Percentiles rank a stretch among this genome's conserved stretches.
These are phyloP conservation scores for Volvariella volvacea DNA, from an alignment of 1,284 basidiomycete genomes.

Conservation along the genomic window DNA sequence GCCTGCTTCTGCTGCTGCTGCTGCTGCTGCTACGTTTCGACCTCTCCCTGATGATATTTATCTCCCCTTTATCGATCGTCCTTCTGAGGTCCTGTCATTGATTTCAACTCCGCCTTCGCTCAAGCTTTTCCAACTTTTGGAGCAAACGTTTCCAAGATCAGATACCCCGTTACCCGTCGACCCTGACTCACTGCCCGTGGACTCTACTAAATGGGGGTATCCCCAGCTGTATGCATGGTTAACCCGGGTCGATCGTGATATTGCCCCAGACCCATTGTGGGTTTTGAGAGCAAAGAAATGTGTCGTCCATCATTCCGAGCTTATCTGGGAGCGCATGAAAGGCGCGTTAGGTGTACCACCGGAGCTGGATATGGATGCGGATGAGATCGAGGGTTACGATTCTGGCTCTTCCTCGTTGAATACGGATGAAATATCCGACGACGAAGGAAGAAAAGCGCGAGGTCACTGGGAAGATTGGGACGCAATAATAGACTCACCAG, in stretches of 20 bases:
- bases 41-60: slow-evolving; percentile 62
- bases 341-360: slow-evolving; percentile 72
- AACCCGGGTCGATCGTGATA: slow-evolving; percentile 49
- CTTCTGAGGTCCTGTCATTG: slow-evolving; percentile 56
- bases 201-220: slow-evolving; percentile 55
- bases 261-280: slow-evolving; percentile 58
- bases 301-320: slow-evolving; percentile 62
- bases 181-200: slow-evolving; percentile 22
- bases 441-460: slow-evolving; percentile 25
- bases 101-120: slow-evolving; percentile 55
- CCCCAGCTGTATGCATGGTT: slow-evolving; percentile 54
- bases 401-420: slow-evolving; percentile 10
- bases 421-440: slow-evolving; percentile 30
- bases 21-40: slow-evolving; percentile 53
- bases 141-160: slow-evolving; percentile 52
- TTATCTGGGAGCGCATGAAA: slow-evolving; percentile 79
- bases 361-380: slow-evolving; percentile 58
- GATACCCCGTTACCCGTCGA: slow-evolving; percentile 14
- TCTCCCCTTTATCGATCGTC: slow-evolving; percentile 72
- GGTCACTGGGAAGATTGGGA: slow-evolving; percentile 39
- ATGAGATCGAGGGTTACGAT: slow-evolving; percentile 17
- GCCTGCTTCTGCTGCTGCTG: slow-evolving; percentile 9
- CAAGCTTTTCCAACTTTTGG: slow-evolving; percentile 62
- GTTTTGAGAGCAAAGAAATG: slow-evolving; percentile 57
- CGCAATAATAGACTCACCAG: slow-evolving; percentile 31